Evolutionary conservation across 2,329 filamentous ascomycete species (phyloP).

Genomic region (Monosporascus ibericus): DNA sequence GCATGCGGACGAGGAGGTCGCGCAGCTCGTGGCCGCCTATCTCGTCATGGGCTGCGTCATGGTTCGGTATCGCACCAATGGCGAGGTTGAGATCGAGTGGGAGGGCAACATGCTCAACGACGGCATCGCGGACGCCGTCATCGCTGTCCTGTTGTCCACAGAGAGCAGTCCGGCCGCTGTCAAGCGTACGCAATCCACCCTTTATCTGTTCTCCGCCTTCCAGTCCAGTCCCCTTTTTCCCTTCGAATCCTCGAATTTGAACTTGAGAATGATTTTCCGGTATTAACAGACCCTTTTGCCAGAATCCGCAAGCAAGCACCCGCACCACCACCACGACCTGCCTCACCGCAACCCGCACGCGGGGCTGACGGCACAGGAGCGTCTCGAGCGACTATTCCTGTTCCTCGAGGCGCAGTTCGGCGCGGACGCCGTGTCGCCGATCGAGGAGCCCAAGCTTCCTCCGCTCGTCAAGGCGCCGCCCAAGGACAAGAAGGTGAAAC

Average conservation of each 20-base stretch:
- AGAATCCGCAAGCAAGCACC: constrained; percentile 56
- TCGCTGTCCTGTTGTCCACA: constrained; percentile 85
- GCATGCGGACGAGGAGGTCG: constrained; percentile 57
- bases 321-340: constrained; percentile 46
- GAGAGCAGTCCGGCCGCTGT: constrained; percentile 94
- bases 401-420: constrained; percentile 98
- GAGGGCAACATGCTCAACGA: constrained; percentile 98
- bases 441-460: constrained; percentile 57
- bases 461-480: constrained; percentile 21
- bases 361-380: constrained; percentile 64
- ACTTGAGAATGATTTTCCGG: no score
- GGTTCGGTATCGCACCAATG: constrained; percentile 69
- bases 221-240: constrained; percentile 20
- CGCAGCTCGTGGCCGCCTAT: constrained; percentile 49
- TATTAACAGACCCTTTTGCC: constrained; percentile 1
- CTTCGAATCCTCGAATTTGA: background rate
- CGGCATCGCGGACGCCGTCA: constrained; percentile 93
- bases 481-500: constrained; percentile 24
- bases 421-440: constrained; percentile 70
- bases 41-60: constrained; percentile 86
- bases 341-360: constrained; percentile 65
- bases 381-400: constrained; percentile 81
- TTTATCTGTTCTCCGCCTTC: constrained; percentile 2
- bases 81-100: constrained; percentile 90
- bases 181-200: constrained; percentile 57